Conservation (phyloP, 345 rosid species). For the Pugionium dolabratum region DNA sequence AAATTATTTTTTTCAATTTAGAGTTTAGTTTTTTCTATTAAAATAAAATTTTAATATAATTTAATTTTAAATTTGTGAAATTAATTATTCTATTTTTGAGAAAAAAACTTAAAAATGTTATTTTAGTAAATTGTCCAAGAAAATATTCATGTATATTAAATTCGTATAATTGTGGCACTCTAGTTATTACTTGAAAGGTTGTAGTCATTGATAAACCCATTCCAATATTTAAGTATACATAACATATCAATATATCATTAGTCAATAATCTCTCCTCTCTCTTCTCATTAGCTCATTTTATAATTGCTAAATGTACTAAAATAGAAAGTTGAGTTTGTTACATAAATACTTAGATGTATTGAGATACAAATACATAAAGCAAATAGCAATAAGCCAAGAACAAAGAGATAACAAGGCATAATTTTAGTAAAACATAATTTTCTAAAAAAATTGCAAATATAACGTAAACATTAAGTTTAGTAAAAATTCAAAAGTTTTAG, state of each 20-base stretch:
- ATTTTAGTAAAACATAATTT: no score
- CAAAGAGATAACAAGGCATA: background rate
- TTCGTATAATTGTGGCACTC: slow-evolving; percentile 30
- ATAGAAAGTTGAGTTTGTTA: slow-evolving; percentile 17
- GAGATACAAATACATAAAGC: slow-evolving; percentile 1
- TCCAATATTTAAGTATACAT: slow-evolving; percentile 17
- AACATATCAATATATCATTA: slow-evolving; percentile 31
- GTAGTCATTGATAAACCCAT: slow-evolving; percentile 36
- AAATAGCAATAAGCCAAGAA: background rate
- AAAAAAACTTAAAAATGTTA: no score
- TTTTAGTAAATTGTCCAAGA: background rate
- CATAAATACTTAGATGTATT: background rate
- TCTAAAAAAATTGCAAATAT: no score
- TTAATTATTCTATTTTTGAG: no score
- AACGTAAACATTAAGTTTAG: background rate
- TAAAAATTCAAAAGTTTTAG: background rate
- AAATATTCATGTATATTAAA: slow-evolving; percentile 36
- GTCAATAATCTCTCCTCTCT: slow-evolving; percentile 31
- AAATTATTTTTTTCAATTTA: no score
- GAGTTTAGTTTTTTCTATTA: no score
- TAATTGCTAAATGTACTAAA: slow-evolving; percentile 4
- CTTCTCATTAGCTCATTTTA: slow-evolving; percentile 27
- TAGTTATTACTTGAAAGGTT: slow-evolving; percentile 37
- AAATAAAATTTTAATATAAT: no score
- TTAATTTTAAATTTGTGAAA: no score